These are phyloP conservation scores for Phlebiopsis flavidoalba DNA, from an alignment of 768 basidiomycete species.

Conservation along the genomic window DNA sequence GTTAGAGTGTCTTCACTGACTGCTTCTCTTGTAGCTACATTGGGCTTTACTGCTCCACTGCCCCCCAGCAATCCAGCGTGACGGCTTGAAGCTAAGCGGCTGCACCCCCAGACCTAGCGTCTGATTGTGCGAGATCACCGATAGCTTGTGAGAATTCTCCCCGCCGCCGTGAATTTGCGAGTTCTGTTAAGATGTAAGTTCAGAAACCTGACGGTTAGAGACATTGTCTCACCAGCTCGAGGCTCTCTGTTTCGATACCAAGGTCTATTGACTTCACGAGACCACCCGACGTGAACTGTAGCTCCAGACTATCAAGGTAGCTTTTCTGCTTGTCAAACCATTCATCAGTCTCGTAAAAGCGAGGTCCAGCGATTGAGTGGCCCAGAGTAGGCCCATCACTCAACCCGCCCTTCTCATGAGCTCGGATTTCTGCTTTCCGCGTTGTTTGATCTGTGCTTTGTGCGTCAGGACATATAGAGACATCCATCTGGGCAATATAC, in stretches of 20 bases:
- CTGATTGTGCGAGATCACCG: conserved; percentile 65
- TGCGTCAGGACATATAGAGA: too few relatives aligned
- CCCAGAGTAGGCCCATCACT: conserved; percentile 76
- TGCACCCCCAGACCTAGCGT: conserved; percentile 55
- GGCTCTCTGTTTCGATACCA: conserved; percentile 81
- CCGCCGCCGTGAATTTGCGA: conserved; percentile 58
- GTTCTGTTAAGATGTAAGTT: conserved; percentile 39
- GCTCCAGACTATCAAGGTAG: conserved; percentile 86
- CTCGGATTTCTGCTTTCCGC: conserved; percentile 72
- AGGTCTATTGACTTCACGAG: conserved; percentile 84
- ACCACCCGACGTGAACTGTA: conserved; percentile 64
- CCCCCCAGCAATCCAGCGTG: conserved; percentile 54
- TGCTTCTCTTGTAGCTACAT: conserved; percentile 69
- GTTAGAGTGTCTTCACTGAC: conserved; percentile 80
- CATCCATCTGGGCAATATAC: conserved; percentile 20
- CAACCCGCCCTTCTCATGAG: conserved; percentile 75
- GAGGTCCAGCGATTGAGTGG: conserved; percentile 68
- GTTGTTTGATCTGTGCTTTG: conserved; percentile 70
- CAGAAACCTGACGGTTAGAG: not conserved
- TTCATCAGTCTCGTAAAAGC: conserved; percentile 89
- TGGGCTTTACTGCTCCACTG: conserved; percentile 70
- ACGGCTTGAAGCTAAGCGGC: conserved; percentile 69
- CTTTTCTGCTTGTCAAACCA: conserved; percentile 90
- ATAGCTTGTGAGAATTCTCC: conserved; percentile 80
- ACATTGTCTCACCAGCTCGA: conserved; percentile 46